Percentiles rank a stretch among this genome's conserved stretches.
Evolutionary conservation across 345 rosid species (phyloP).

Genomic region (Microcos paniculata): DNA sequence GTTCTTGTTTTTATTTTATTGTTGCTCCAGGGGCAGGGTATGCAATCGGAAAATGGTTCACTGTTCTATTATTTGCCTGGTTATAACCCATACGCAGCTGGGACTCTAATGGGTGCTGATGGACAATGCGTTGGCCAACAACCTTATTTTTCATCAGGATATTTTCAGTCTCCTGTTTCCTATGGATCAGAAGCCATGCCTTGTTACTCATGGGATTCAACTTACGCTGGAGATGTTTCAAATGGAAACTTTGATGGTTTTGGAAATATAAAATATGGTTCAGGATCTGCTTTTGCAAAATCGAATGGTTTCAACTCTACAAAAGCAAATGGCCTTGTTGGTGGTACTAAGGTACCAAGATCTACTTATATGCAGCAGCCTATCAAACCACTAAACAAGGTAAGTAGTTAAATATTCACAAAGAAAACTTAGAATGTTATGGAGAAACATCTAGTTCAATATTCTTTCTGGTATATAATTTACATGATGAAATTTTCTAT

Average conservation of each 20-base stretch:
- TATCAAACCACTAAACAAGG: slow-evolving; percentile 48
- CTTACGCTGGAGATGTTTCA: slow-evolving; percentile 37
- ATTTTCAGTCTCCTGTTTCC: slow-evolving; percentile 38
- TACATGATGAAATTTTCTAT: not conserved
- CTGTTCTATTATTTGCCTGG: slow-evolving; percentile 48
- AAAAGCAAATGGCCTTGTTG: slow-evolving; percentile 33
- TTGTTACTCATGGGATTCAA: slow-evolving; percentile 52
- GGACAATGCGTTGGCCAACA: slow-evolving; percentile 46
- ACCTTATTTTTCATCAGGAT: slow-evolving; percentile 43
- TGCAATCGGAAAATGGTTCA: slow-evolving; percentile 50
- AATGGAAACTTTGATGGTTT: slow-evolving; percentile 34
- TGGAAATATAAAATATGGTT: slow-evolving; percentile 32
- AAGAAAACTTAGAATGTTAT: not conserved
- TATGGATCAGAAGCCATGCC: slow-evolving; percentile 47
- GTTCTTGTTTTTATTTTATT: slow-evolving; percentile 12
- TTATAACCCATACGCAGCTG: slow-evolving; percentile 41
- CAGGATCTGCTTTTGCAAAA: slow-evolving; percentile 31
- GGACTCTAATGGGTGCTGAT: slow-evolving; percentile 37
- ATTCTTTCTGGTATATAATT: not conserved
- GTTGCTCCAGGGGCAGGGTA: slow-evolving; percentile 47
- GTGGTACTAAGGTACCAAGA: slow-evolving; percentile 32
- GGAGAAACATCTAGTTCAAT: not conserved
- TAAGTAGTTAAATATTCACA: slow-evolving; percentile 38
- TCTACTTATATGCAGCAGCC: slow-evolving; percentile 32
- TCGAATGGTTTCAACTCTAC: slow-evolving; percentile 24